These are phyloP conservation scores for Candida odintsovae DNA, from an alignment of 805 yeast genomes.

Conservation along the genomic window DNA sequence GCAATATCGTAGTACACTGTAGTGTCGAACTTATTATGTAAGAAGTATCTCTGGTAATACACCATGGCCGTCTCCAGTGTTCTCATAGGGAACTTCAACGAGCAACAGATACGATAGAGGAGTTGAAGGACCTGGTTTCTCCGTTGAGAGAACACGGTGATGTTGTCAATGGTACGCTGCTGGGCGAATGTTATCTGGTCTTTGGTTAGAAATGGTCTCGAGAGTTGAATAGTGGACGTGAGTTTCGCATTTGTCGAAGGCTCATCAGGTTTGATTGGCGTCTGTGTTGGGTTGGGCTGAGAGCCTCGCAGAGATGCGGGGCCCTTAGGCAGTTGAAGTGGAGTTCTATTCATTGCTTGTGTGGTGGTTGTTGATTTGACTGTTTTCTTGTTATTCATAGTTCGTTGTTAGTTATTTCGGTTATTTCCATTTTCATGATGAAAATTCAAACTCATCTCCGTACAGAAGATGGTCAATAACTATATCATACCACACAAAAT, in stretches of 20 bases:
- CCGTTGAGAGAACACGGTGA: slow-evolving; percentile 43
- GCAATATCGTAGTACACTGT: slow-evolving; percentile 58
- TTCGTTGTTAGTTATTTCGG: not conserved
- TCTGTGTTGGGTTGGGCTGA: not conserved
- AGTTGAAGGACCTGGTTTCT: slow-evolving; percentile 50
- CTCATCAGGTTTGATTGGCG: not conserved
- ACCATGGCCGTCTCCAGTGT: slow-evolving; percentile 67
- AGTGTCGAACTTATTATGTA: slow-evolving; percentile 57
- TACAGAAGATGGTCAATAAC: too few relatives aligned
- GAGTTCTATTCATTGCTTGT: not conserved
- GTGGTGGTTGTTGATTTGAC: not conserved
- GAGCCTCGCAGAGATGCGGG: not conserved
- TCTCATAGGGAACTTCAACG: slow-evolving; percentile 61
- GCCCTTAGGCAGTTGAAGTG: not conserved
- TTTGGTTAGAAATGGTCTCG: slow-evolving; percentile 57
- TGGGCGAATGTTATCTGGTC: slow-evolving; percentile 49
- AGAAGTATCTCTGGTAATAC: slow-evolving; percentile 63
- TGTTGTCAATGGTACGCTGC: slow-evolving; percentile 44
- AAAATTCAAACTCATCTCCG: too few relatives aligned
- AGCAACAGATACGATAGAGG: slow-evolving; percentile 44
- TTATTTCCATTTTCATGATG: too few relatives aligned
- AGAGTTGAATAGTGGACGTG: slow-evolving; percentile 33
- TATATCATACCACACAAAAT: too few relatives aligned
- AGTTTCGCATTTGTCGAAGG: slow-evolving; percentile 1
- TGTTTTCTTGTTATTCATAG: too few relatives aligned